These are phyloP conservation scores for Talaromyces sp. DNA, from an alignment of 2,329 filamentous ascomycete genomes.

Conservation along the genomic window DNA sequence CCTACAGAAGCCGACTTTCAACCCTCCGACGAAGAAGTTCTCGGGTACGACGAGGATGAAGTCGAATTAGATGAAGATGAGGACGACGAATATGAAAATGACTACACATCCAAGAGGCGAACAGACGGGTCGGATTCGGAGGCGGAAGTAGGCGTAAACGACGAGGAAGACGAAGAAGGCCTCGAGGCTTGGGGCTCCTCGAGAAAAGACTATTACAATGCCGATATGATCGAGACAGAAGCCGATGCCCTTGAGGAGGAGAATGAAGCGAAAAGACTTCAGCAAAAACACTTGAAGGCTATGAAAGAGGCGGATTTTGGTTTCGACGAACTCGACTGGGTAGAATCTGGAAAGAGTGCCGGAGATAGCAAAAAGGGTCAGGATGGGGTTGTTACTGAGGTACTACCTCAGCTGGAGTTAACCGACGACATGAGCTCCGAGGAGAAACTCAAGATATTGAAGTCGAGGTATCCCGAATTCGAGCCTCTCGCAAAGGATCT, in stretches of 20 bases:
- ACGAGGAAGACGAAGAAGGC: slow-evolving; percentile 53
- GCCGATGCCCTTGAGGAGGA: slow-evolving; percentile 85
- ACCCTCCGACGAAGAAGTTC: slow-evolving; percentile 61
- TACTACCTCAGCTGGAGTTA: slow-evolving; percentile 79
- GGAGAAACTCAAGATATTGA: slow-evolving; percentile 72
- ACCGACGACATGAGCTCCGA: slow-evolving; percentile 72
- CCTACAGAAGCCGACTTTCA: slow-evolving; percentile 55
- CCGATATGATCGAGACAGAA: slow-evolving; percentile 70
- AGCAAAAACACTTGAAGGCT: slow-evolving; percentile 83
- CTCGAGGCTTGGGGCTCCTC: slow-evolving; percentile 80
- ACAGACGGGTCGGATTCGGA: slow-evolving; percentile 24
- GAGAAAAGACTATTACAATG: slow-evolving; percentile 88
- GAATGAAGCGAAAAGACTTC: slow-evolving; percentile 78
- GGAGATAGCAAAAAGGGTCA: slow-evolving; percentile 47
- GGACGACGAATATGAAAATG: slow-evolving; percentile 44
- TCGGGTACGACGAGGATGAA: slow-evolving; percentile 51
- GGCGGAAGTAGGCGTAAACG: slow-evolving; percentile 33
- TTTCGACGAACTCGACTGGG: slow-evolving; percentile 87
- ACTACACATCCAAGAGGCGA: slow-evolving; percentile 25
- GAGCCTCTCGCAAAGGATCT: slow-evolving; percentile 81
- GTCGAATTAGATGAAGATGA: slow-evolving; percentile 42
- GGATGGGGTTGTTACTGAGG: slow-evolving; percentile 69
- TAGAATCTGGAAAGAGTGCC: slow-evolving; percentile 51
- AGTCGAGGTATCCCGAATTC: slow-evolving; percentile 85
- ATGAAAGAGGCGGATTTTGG: slow-evolving; percentile 92